Evolutionary conservation across 108 stramenopile species (phyloP).

Genomic region (Parietichytrium sp.): DNA sequence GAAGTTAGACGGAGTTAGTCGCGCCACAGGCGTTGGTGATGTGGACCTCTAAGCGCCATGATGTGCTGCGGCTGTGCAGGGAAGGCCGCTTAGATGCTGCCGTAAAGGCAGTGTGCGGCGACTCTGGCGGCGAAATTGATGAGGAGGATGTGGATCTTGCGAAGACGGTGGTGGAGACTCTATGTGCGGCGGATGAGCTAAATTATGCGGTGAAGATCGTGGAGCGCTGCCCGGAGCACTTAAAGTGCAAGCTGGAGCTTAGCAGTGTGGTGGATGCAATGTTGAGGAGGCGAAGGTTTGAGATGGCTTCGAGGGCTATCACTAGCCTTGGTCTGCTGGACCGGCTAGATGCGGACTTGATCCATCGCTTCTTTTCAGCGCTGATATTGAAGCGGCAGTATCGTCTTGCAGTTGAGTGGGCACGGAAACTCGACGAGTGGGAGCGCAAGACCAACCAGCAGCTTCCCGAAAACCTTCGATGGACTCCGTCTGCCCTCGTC

Average conservation of each 20-base stretch:
- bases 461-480: conserved; percentile 20
- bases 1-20: too few relatives aligned
- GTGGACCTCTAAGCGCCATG: too few relatives aligned
- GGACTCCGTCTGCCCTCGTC: conserved; percentile 29
- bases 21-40: too few relatives aligned
- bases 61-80: too few relatives aligned
- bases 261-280: conserved; percentile 16
- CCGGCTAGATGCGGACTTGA: not conserved
- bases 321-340: conserved; percentile 28
- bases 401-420: conserved; percentile 26
- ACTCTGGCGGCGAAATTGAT: too few relatives aligned
- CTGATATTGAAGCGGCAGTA: conserved; percentile 14
- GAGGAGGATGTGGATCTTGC: too few relatives aligned
- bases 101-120: too few relatives aligned
- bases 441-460: not conserved
- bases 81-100: too few relatives aligned
- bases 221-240: conserved; percentile 9
- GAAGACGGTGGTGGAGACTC: too few relatives aligned
- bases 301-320: conserved; percentile 31
- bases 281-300: not conserved
- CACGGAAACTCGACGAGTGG: conserved; percentile 31
- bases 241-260: not conserved
- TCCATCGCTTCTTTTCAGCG: conserved; percentile 22
- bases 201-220: conserved; percentile 15
- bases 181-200: conserved; percentile 6